These are phyloP conservation scores for Aureobasidium namibiae DNA, from an alignment of 2,329 filamentous ascomycete species.

Conservation along the genomic window DNA sequence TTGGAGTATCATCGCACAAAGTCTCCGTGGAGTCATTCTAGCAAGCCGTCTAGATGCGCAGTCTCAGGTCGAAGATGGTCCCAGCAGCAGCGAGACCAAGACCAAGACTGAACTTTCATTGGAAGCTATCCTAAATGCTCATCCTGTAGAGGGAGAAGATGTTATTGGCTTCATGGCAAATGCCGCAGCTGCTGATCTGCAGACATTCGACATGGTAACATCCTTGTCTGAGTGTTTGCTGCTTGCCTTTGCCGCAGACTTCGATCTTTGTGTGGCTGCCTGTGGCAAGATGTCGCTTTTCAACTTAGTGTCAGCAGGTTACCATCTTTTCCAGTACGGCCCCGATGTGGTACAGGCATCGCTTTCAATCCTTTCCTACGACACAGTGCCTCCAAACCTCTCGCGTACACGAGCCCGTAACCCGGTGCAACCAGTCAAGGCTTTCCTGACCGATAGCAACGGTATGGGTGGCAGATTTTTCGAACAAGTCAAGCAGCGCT, in stretches of 20 bases:
- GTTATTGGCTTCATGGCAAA: slow-evolving; percentile 39
- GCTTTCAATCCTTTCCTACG: slow-evolving; percentile 49
- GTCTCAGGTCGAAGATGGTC: slow-evolving; percentile 7
- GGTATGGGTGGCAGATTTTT: slow-evolving; percentile 39
- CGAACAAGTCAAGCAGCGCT: slow-evolving; percentile 63
- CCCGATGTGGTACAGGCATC: slow-evolving; percentile 61
- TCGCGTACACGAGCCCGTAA: slow-evolving; percentile 6
- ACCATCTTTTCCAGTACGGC: slow-evolving; percentile 62
- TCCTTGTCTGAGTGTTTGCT: slow-evolving; percentile 37
- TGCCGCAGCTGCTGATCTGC: slow-evolving; percentile 38
- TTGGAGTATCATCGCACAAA: slow-evolving; percentile 70
- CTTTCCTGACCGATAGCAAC: slow-evolving; percentile 9
- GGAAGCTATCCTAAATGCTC: slow-evolving; percentile 34
- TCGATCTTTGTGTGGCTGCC: slow-evolving; percentile 49
- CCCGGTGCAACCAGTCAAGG: slow-evolving; percentile 12
- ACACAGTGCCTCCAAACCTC: slow-evolving; percentile 11
- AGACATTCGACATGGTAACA: slow-evolving; percentile 42
- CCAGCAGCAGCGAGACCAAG: neutral
- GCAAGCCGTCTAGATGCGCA: slow-evolving; percentile 43
- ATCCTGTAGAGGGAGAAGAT: slow-evolving; percentile 33
- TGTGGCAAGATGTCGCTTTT: slow-evolving; percentile 58
- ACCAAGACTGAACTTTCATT: slow-evolving; percentile 19
- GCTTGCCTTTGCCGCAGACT: slow-evolving; percentile 39
- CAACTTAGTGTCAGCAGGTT: slow-evolving; percentile 60
- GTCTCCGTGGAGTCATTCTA: slow-evolving; percentile 55